Conservation (phyloP, 2,329 filamentous ascomycete species). For the Verticillium isaacii region DNA sequence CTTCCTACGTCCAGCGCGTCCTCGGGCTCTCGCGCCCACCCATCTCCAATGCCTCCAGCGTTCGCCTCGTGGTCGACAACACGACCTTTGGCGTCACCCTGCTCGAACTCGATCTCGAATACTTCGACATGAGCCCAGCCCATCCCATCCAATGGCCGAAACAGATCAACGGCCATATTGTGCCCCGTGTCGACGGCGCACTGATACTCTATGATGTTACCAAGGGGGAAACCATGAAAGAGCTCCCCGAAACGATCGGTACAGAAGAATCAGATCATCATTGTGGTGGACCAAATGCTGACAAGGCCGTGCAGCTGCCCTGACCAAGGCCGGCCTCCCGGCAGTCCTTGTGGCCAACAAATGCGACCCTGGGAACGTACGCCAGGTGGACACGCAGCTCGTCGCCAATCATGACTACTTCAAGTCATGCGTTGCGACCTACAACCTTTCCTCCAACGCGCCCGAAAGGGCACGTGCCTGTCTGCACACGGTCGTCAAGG, state of each 20-base stretch:
- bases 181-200: conserved; percentile 76
- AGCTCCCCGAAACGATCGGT: conserved; percentile 75
- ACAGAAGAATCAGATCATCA: conserved; percentile 14
- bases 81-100: conserved; percentile 54
- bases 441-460: conserved; percentile 66
- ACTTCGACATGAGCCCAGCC: conserved; percentile 55
- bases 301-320: conserved; percentile 51
- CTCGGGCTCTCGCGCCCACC: conserved; percentile 50
- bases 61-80: conserved; percentile 55
- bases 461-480: conserved; percentile 71
- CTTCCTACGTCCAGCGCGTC: conserved; percentile 61
- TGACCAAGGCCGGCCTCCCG: conserved; percentile 68
- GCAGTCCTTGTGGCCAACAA: conserved; percentile 84
- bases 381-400: conserved; percentile 65
- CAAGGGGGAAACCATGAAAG: conserved; percentile 67
- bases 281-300: conserved; percentile 10
- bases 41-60: conserved; percentile 48
- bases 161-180: conserved; percentile 63
- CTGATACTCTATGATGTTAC: conserved; percentile 85
- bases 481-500: conserved; percentile 69
- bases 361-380: conserved; percentile 71
- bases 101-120: conserved; percentile 62
- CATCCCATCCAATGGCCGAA: conserved; percentile 62
- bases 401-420: conserved; percentile 60
- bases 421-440: conserved; percentile 64